Conservation (phyloP, 768 basidiomycete genomes). For the Tulasnella sp. region DNA sequence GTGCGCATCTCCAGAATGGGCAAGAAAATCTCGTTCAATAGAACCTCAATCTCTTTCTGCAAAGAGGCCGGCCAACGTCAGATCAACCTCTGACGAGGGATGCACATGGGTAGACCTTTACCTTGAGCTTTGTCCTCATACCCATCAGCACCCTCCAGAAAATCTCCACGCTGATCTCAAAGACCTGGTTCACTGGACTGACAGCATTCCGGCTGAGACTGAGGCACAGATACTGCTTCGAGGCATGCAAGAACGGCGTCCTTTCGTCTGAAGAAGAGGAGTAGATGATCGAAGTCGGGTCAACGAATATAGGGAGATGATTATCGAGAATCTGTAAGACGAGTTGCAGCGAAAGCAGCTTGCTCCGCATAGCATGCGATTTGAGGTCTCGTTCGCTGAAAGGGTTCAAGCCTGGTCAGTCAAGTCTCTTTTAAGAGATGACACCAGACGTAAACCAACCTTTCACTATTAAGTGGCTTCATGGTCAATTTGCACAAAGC, state of each 20-base stretch:
- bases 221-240: constrained; percentile 93
- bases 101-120: constrained; percentile 36
- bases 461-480: constrained; percentile 93
- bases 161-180: constrained; percentile 96
- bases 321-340: constrained; percentile 88
- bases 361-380: constrained; percentile 96
- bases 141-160: constrained; percentile 96
- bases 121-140: constrained; percentile 95
- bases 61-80: constrained; percentile 3
- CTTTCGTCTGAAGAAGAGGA: constrained; percentile 85
- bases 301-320: constrained; percentile 85
- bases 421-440: not conserved
- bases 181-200: constrained; percentile 91
- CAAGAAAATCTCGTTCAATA: constrained; percentile 98
- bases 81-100: not conserved
- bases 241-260: constrained; percentile 85
- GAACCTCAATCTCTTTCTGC: constrained; percentile 98
- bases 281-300: constrained; percentile 84
- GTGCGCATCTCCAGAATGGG: constrained; percentile 98
- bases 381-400: constrained; percentile 88
- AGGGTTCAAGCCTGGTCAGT: not conserved
- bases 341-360: constrained; percentile 88
- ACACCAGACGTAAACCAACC: constrained; percentile 45
- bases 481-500: constrained; percentile 96
- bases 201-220: constrained; percentile 92